Conservation (phyloP, 2,329 filamentous ascomycete species). For the Myriosclerotinia scirpicola region DNA sequence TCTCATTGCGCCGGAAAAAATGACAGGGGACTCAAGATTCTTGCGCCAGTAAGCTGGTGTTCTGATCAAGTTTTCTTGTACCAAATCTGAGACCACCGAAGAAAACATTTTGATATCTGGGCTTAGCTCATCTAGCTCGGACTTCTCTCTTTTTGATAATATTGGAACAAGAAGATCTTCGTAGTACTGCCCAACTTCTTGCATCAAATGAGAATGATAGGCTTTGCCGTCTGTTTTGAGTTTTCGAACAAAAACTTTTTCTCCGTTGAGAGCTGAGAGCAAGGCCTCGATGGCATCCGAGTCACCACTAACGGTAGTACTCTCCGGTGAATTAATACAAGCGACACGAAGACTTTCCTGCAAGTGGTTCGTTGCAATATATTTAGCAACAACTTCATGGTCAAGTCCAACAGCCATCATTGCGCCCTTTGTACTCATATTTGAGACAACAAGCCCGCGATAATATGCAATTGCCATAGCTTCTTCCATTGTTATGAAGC, state of each 20-base stretch:
- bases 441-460: conserved; percentile 28
- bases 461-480: conserved; percentile 49
- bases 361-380: neutral
- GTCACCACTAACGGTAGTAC: conserved; percentile 32
- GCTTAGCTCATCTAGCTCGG: no score
- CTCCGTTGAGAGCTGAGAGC: conserved; percentile 7
- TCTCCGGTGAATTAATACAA: conserved; percentile 34
- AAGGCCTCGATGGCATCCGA: neutral
- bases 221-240: neutral
- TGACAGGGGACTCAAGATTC: conserved; percentile 26
- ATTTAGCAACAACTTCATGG: neutral
- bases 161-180: conserved; percentile 11
- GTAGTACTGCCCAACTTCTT: conserved; percentile 16
- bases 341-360: conserved; percentile 28
- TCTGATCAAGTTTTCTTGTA: neutral
- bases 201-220: conserved; percentile 22
- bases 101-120: neutral
- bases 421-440: conserved; percentile 34
- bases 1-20: conserved; percentile 14
- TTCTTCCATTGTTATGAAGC: conserved; percentile 38
- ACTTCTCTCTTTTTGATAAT: neutral
- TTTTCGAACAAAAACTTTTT: neutral
- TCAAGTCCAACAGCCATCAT: conserved; percentile 27
- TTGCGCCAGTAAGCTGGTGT: conserved; percentile 23
- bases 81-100: neutral